These are phyloP conservation scores for Blastomyces silverae DNA, from an alignment of 2,329 filamentous ascomycete species.

Conservation along the genomic window DNA sequence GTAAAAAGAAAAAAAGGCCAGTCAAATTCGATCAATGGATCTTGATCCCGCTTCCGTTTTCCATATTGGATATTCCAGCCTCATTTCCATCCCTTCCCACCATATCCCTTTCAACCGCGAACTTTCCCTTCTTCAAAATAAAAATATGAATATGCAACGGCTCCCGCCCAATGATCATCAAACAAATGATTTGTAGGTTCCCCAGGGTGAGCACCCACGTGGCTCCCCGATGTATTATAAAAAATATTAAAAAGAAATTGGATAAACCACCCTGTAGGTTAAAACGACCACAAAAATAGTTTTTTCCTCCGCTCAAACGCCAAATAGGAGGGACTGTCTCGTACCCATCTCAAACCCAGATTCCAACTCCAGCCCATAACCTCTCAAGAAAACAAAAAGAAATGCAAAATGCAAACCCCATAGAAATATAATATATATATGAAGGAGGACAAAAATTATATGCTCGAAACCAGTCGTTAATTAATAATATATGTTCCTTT, in stretches of 20 bases:
- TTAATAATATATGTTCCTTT: background rate
- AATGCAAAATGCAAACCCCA: background rate
- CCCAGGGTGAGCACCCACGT: background rate
- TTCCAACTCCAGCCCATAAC: background rate
- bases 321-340: background rate
- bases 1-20: background rate
- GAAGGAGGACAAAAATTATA: background rate
- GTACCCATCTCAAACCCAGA: background rate
- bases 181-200: background rate
- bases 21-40: background rate
- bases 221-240: background rate
- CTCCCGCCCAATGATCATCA: background rate
- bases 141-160: background rate
- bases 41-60: background rate
- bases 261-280: background rate
- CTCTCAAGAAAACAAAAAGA: background rate
- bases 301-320: background rate
- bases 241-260: background rate
- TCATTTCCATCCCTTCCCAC: background rate
- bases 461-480: constrained; percentile 7
- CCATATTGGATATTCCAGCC: background rate
- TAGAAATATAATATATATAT: background rate
- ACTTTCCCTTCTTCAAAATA: background rate
- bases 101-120: background rate
- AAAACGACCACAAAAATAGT: background rate